Evolutionary conservation across 495 filamentous ascomycete species (phyloP).

Genomic region (Penicillium egyptiacum): DNA sequence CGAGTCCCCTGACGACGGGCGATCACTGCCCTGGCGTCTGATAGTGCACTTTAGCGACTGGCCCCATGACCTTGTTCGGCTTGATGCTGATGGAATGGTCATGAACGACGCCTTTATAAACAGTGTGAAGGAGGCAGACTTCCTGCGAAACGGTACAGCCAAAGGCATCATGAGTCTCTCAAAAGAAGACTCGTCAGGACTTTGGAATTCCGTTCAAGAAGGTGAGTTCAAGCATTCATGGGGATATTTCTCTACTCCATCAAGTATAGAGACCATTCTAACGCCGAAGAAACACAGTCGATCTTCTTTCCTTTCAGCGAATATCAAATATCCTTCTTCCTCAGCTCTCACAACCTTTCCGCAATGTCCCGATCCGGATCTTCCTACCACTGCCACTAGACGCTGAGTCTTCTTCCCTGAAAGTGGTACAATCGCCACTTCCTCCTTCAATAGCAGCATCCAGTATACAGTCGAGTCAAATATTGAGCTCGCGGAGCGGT

Average conservation of each 20-base stretch:
- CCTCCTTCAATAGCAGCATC: constrained; percentile 46
- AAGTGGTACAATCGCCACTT: constrained; percentile 68
- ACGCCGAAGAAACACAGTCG: constrained; percentile 52
- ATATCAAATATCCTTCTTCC: constrained; percentile 80
- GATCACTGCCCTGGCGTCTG: constrained; percentile 72
- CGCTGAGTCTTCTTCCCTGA: constrained; percentile 49
- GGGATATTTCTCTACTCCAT: not conserved
- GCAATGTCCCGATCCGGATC: constrained; percentile 79
- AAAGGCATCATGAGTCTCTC: constrained; percentile 91
- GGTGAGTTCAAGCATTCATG: constrained; percentile 51
- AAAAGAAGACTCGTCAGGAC: constrained; percentile 78
- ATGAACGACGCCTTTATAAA: constrained; percentile 88
- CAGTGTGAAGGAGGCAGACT: constrained; percentile 93
- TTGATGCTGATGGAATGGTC: constrained; percentile 60
- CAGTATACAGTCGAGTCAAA: constrained; percentile 28
- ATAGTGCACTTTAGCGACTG: constrained; percentile 76
- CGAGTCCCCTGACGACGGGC: constrained; percentile 23
- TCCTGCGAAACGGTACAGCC: constrained; percentile 84
- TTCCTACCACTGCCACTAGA: constrained; percentile 75
- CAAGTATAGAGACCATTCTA: constrained; percentile 6
- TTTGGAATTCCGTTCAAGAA: constrained; percentile 83
- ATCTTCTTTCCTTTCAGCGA: constrained; percentile 67
- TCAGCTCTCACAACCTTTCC: constrained; percentile 65
- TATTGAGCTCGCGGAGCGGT: constrained; percentile 27
- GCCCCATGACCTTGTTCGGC: constrained; percentile 62